A percentile compares a stretch with the other conserved stretches of the same genome.
phyloP scores from a whole-genome alignment of 805 yeast genomes.

The Candida namnaoensis region DNA sequence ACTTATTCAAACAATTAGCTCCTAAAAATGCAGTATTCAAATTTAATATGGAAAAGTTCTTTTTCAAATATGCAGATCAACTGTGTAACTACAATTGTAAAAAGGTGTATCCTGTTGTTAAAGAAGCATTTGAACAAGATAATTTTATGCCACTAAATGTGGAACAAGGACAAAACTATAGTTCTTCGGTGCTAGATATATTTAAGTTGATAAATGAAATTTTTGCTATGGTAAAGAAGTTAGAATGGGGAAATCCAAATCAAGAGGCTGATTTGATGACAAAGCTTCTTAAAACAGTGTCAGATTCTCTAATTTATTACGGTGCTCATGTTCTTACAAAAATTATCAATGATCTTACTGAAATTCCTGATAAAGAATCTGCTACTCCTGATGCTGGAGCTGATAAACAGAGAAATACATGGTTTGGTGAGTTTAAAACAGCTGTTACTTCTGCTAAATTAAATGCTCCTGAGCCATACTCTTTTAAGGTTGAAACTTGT shows the following conservation, averaged over 20 bases:
- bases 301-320: constrained; percentile 50
- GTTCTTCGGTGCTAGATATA: constrained; percentile 61
- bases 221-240: constrained; percentile 43
- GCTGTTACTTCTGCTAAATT: constrained; percentile 33
- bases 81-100: constrained; percentile 35
- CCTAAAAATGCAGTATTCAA: constrained; percentile 29
- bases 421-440: constrained; percentile 44
- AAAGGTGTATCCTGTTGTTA: constrained; percentile 38
- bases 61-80: constrained; percentile 35
- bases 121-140: constrained; percentile 51
- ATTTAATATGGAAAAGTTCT: constrained; percentile 47
- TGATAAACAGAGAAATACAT: constrained; percentile 24
- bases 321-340: constrained; percentile 26
- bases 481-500: constrained; percentile 55
- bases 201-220: constrained; percentile 55
- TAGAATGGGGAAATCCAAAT: constrained; percentile 58
- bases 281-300: constrained; percentile 48
- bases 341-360: constrained; percentile 32
- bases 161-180: constrained; percentile 29
- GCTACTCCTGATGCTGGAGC: constrained; percentile 10
- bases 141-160: constrained; percentile 42
- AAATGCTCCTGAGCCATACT: constrained; percentile 41
- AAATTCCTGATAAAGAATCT: constrained; percentile 10
- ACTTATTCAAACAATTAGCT: constrained; percentile 39
- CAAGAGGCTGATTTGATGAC: constrained; percentile 61